These are phyloP conservation scores for Medakamo hakoo DNA, from an alignment of 139 green algal genomes.

Conservation along the genomic window DNA sequence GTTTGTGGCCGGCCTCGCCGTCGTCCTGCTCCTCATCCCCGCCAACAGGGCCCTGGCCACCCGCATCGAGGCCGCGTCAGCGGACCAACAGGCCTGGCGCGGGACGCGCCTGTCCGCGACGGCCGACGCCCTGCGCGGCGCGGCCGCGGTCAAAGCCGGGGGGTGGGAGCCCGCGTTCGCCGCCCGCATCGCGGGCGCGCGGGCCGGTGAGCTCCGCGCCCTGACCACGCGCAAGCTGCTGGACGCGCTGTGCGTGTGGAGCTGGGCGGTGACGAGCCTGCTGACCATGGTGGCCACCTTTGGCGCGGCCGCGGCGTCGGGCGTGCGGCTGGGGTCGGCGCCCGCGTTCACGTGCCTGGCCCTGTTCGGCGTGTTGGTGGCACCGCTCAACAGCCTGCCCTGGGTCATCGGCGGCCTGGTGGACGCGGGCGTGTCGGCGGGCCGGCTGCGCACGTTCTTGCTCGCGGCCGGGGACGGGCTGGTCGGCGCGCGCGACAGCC, in stretches of 20 bases:
- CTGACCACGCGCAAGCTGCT: constrained; percentile 71
- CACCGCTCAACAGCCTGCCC: constrained; percentile 68
- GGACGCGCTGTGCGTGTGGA: constrained; percentile 80
- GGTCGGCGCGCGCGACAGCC: not conserved
- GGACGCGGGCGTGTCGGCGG: constrained; percentile 52
- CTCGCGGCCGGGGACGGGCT: not conserved
- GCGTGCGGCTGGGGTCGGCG: constrained; percentile 25
- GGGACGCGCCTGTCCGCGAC: constrained; percentile 28
- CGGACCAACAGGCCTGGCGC: constrained; percentile 59
- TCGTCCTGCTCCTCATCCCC: constrained; percentile 63
- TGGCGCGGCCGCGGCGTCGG: constrained; percentile 25
- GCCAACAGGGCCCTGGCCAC: constrained; percentile 55
- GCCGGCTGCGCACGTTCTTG: constrained; percentile 29
- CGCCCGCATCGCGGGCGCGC: constrained; percentile 9
- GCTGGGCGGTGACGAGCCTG: constrained; percentile 66
- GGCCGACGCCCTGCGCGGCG: constrained; percentile 33
- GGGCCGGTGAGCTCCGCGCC: constrained; percentile 26
- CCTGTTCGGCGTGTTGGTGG: constrained; percentile 77
- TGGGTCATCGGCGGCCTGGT: constrained; percentile 73
- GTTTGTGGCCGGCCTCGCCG: constrained; percentile 56
- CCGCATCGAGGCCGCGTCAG: constrained; percentile 37
- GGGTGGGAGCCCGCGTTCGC: constrained; percentile 37
- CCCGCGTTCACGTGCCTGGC: constrained; percentile 65
- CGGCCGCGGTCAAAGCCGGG: constrained; percentile 36
- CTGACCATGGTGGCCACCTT: constrained; percentile 55